These are phyloP conservation scores for Trypanosomatidae sp. DNA, from an alignment of 208 protist species.

Conservation along the genomic window DNA sequence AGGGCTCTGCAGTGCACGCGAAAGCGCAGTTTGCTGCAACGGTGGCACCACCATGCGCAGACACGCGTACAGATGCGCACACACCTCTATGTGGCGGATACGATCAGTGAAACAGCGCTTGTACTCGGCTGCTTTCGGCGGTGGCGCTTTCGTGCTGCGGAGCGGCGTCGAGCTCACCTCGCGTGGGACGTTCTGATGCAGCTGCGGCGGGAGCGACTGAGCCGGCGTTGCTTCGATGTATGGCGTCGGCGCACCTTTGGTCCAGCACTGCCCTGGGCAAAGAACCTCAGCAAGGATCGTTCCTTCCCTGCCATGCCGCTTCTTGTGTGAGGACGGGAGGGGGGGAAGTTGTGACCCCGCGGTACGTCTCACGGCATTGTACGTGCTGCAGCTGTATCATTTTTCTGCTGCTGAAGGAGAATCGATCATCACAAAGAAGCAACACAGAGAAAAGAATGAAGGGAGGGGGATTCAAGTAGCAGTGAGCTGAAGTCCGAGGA, in stretches of 20 bases:
- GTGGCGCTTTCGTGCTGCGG: conserved; percentile 46
- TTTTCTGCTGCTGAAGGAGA: not conserved
- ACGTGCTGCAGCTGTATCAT: not conserved
- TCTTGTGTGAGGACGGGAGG: not conserved
- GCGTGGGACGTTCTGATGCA: conserved; percentile 46
- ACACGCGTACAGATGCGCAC: conserved; percentile 14
- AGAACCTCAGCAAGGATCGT: not conserved
- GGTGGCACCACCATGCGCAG: conserved; percentile 21
- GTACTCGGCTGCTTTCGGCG: conserved; percentile 60
- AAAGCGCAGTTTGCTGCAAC: conserved; percentile 12
- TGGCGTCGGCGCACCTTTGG: conserved; percentile 45
- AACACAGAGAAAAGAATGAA: not conserved
- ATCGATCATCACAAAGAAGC: not conserved
- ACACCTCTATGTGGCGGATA: conserved; percentile 54
- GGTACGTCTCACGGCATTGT: not conserved
- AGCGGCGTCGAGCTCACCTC: conserved; percentile 31
- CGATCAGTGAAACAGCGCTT: conserved; percentile 62
- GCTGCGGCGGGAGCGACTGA: conserved; percentile 45
- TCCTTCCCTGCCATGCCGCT: not conserved
- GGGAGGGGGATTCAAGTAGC: not conserved
- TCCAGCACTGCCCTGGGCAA: not conserved
- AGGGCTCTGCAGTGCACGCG: conserved; percentile 1
- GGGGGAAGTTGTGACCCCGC: not conserved
- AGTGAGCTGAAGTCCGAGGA: not conserved
- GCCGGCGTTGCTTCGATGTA: conserved; percentile 33